Percentiles rank a stretch among this genome's conserved stretches.
Evolutionary conservation across 1,139 yeast species (phyloP).

Genomic region (Yamadazyma diddensiae): DNA sequence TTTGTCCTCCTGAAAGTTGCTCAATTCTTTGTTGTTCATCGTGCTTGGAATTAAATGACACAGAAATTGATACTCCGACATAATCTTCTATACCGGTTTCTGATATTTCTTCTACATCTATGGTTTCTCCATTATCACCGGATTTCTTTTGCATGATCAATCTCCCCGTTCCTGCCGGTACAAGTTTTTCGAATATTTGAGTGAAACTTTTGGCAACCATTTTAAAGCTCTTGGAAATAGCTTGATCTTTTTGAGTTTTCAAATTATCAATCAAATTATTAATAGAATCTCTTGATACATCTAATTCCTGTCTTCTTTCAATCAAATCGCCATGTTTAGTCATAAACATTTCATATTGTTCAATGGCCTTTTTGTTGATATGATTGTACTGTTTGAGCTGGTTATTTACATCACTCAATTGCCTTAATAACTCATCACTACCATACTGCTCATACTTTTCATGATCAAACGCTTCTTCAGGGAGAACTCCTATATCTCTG

Average conservation of each 20-base stretch:
- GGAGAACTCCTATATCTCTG: slow-evolving; percentile 80
- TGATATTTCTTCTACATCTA: slow-evolving; percentile 15
- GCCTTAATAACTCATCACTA: slow-evolving; percentile 54
- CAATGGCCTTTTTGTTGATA: slow-evolving; percentile 87
- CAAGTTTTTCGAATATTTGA: slow-evolving; percentile 73
- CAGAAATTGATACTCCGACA: slow-evolving; percentile 81
- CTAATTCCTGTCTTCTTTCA: slow-evolving; percentile 66
- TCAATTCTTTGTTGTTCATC: slow-evolving; percentile 89
- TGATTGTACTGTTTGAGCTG: slow-evolving; percentile 65
- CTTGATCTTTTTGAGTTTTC: slow-evolving; percentile 77
- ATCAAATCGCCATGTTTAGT: slow-evolving; percentile 68
- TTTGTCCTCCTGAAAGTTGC: slow-evolving; percentile 95
- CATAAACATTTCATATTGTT: slow-evolving; percentile 74
- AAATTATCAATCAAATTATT: slow-evolving; percentile 68
- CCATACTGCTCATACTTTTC: slow-evolving; percentile 39
- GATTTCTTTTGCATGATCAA: slow-evolving; percentile 59
- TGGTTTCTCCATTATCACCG: slow-evolving; percentile 17
- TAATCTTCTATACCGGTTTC: slow-evolving; percentile 52
- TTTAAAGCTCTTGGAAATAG: slow-evolving; percentile 74
- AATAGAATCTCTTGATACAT: slow-evolving; percentile 68
- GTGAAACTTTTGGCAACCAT: slow-evolving; percentile 74
- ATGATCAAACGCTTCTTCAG: slow-evolving; percentile 72
- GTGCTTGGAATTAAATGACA: slow-evolving; percentile 82
- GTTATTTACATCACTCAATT: slow-evolving; percentile 55
- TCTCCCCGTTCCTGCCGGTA: slow-evolving; percentile 79